Evolutionary conservation across 495 filamentous ascomycete species (phyloP).

Genomic region (Darksidea phi): DNA sequence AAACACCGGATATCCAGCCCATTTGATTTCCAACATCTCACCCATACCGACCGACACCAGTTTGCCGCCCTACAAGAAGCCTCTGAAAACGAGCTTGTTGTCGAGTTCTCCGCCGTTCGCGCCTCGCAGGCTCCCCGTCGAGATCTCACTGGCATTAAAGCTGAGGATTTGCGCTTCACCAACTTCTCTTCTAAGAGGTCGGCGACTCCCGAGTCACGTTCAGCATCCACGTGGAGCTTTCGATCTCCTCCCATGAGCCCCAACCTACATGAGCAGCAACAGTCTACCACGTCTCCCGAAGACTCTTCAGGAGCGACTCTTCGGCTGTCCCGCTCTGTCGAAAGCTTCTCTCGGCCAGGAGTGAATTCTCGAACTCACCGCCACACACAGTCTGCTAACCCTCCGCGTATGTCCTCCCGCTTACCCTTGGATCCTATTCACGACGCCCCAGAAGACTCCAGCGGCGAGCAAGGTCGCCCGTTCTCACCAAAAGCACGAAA

Average conservation of each 20-base stretch:
- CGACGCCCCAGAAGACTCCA: constrained; percentile 25
- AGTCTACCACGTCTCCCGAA: not conserved
- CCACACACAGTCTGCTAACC: constrained; percentile 26
- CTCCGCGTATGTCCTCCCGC: constrained; percentile 32
- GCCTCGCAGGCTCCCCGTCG: constrained; percentile 63
- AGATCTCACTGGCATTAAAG: constrained; percentile 61
- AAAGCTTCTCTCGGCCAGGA: constrained; percentile 39
- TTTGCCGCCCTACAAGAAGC: constrained; percentile 58
- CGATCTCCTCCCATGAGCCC: constrained; percentile 23
- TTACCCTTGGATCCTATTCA: constrained; percentile 23
- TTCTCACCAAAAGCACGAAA: not conserved
- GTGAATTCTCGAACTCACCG: constrained; percentile 30
- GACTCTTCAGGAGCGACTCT: constrained; percentile 3
- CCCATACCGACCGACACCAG: constrained; percentile 68
- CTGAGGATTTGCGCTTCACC: constrained; percentile 63
- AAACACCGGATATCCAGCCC: constrained; percentile 67
- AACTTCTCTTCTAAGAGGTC: constrained; percentile 58
- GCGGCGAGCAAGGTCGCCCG: not conserved
- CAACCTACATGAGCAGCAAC: not conserved
- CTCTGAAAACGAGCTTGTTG: constrained; percentile 60
- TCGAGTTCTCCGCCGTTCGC: constrained; percentile 65
- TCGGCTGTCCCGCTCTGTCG: constrained; percentile 28
- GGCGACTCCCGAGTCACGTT: constrained; percentile 9
- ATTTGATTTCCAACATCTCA: constrained; percentile 86
- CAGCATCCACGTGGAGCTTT: constrained; percentile 9